Base-by-base conservation (phyloP, 2,329 filamentous ascomycete species). In the Aspergillus hiratsukae region DNA sequence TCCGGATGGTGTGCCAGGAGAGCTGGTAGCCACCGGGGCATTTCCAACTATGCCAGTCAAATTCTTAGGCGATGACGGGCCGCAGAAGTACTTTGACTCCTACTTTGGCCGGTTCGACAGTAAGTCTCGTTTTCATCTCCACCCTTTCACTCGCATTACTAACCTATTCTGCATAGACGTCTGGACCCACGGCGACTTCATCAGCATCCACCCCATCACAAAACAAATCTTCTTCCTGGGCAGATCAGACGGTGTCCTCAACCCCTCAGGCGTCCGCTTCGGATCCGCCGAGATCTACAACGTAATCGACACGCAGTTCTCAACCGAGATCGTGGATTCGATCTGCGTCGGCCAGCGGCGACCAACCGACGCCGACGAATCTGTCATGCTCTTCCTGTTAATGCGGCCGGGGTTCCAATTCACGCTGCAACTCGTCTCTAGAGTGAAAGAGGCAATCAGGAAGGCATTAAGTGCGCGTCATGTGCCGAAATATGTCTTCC, bases 201-300 rank as follows among this genome's bases (percentile, higher is more conserved):
- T 90, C 66, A 81, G 82, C 41, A 76, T 88, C 10, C 85, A 93
- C 66, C 88, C 89, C 0, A 61, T 74, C 2, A 93, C 88, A 0
- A 82, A 84, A 6, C 82, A 84, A 59, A 59, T 72, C 19, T 61
- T 68, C 51, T 69, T 74, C 55, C 66, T 70, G 29, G 72, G 72
- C 19, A 66, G 70, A 27, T 67, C 81, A 3, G 90, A 94, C 66
- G 90, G 90, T 9, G 89, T 94, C 6, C 74, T 94, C 48, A 94
- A 94, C 68, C 90, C 90, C 0, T 86, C 82, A 9, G 90, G 90
- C 0, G 85, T 94, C n/a, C 81, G 90, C 0, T 95, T 94, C 66
- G 90, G 90, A 0, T 88, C 85, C 5, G 85, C 88, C 0, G 90
- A 94, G 71, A 88, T 94, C 43, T 95, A 94, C 72, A 82, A 82